Evolutionary conservation across 1,284 basidiomycete species (phyloP).

Genomic region (Sphagnurus paluster): DNA sequence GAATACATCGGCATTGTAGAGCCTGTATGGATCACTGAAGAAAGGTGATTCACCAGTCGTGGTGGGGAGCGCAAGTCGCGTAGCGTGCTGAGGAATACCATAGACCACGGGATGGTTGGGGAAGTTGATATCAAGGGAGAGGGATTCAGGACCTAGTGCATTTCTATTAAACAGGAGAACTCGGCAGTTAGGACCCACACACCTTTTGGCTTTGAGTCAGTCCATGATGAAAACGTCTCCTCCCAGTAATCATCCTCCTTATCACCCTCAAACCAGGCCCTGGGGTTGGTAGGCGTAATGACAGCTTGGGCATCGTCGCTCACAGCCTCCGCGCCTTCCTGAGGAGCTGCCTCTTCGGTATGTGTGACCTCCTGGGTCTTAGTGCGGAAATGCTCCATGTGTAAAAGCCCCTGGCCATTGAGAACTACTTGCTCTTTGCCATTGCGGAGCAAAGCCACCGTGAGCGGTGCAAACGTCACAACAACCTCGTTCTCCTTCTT

Average conservation of each 20-base stretch:
- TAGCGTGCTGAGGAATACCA: conserved; percentile 97
- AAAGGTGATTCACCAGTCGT: conserved; percentile 72
- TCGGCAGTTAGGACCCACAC: conserved; percentile 16
- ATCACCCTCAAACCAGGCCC: conserved; percentile 87
- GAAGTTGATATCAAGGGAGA: conserved; percentile 93
- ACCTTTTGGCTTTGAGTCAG: conserved; percentile 96
- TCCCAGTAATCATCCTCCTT: conserved; percentile 86
- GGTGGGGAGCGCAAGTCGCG: conserved; percentile 83
- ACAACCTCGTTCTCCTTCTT: conserved; percentile 65
- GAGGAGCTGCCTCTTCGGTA: conserved; percentile 36
- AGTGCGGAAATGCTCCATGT: conserved; percentile 96
- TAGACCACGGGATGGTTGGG: conserved; percentile 89
- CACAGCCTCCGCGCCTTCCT: conserved; percentile 40
- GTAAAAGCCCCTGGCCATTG: conserved; percentile 88
- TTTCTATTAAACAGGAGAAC: conserved; percentile 5
- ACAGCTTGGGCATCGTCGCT: conserved; percentile 52
- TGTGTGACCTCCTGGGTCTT: conserved; percentile 52
- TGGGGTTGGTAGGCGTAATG: conserved; percentile 52
- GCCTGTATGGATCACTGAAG: conserved; percentile 90
- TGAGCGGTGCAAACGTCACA: conserved; percentile 74
- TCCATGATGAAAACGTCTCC: conserved; percentile 85
- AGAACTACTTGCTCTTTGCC: conserved; percentile 86
- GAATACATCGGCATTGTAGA: conserved; percentile 97
- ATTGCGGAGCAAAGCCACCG: conserved; percentile 68
- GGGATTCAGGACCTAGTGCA: conserved; percentile 82